Percentiles rank a stretch among this genome's conserved stretches.
phyloP scores from a whole-genome alignment of 2,329 filamentous ascomycete genomes.

The Sclerotinia nivalis region DNA sequence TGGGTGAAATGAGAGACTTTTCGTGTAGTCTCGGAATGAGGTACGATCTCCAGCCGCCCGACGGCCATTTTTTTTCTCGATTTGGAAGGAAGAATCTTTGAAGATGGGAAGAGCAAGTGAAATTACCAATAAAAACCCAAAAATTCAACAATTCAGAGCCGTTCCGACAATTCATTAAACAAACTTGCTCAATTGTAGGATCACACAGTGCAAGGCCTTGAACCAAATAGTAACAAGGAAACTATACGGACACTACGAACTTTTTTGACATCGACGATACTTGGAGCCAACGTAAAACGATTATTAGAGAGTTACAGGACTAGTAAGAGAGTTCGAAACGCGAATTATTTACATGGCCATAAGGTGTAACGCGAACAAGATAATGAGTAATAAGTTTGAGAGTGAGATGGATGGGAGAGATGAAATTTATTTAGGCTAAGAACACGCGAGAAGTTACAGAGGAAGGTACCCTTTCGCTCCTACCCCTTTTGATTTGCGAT shows the following conservation, averaged over 20 bases:
- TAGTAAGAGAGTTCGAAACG: no score
- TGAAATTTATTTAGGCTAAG: no score
- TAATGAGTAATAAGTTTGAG: no score
- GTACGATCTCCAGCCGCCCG: not conserved
- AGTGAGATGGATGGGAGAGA: no score
- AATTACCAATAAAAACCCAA: not conserved
- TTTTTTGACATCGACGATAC: not conserved
- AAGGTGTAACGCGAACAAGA: no score
- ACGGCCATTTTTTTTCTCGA: not conserved
- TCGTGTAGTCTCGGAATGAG: not conserved
- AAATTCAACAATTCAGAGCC: not conserved
- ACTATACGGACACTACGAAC: fast-evolving
- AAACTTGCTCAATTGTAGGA: no score
- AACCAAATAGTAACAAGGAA: not conserved
- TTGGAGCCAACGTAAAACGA: not conserved
- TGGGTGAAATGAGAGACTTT: not conserved
- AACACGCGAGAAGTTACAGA: not conserved
- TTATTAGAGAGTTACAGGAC: no score
- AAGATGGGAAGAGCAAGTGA: not conserved
- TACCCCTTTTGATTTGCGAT: not conserved
- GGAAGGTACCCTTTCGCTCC: not conserved
- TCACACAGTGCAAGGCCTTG: not conserved
- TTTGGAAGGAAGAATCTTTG: not conserved
- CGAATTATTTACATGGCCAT: no score
- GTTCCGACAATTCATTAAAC: not conserved